Conservation (phyloP, 2,329 filamentous ascomycete species). For the Hypoxylon sp. region DNA sequence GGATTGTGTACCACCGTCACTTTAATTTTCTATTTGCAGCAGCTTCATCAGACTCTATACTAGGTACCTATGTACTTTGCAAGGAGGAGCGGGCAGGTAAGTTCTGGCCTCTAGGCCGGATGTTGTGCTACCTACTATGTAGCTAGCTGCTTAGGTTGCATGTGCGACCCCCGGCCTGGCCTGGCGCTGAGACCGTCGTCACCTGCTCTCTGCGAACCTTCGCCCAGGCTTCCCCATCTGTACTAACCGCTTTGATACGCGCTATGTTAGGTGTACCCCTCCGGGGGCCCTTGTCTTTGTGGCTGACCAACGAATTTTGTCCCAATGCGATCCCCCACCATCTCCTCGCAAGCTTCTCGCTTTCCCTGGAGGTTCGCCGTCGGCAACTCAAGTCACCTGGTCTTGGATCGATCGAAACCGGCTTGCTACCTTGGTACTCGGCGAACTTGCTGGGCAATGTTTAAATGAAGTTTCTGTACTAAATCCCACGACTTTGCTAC, state of each 20-base stretch:
- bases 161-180: conserved; percentile 35
- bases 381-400: conserved; percentile 34
- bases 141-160: conserved; percentile 25
- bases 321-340: conserved; percentile 39
- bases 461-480: conserved; percentile 27
- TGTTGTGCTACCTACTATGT: conserved; percentile 33
- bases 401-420: conserved; percentile 19
- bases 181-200: conserved; percentile 37
- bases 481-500: conserved; percentile 17
- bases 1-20: conserved; percentile 16
- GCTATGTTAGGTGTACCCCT: too few relatives aligned
- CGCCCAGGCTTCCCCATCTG: conserved; percentile 9
- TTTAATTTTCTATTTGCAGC: conserved; percentile 20
- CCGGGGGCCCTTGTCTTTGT: conserved; percentile 31
- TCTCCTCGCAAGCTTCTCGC: conserved; percentile 30
- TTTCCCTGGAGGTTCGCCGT: conserved; percentile 33
- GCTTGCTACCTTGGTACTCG: conserved; percentile 11
- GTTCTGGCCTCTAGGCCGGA: conserved; percentile 32
- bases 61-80: too few relatives aligned
- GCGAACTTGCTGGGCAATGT: conserved; percentile 8
- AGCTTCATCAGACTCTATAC: conserved; percentile 20
- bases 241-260: conserved; percentile 31
- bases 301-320: conserved; percentile 26
- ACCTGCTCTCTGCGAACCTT: conserved; percentile 35
- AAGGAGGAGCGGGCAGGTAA: conserved; percentile 10